Conservation (phyloP, 2,329 filamentous ascomycete species). For the Aspergillus fischeri region DNA sequence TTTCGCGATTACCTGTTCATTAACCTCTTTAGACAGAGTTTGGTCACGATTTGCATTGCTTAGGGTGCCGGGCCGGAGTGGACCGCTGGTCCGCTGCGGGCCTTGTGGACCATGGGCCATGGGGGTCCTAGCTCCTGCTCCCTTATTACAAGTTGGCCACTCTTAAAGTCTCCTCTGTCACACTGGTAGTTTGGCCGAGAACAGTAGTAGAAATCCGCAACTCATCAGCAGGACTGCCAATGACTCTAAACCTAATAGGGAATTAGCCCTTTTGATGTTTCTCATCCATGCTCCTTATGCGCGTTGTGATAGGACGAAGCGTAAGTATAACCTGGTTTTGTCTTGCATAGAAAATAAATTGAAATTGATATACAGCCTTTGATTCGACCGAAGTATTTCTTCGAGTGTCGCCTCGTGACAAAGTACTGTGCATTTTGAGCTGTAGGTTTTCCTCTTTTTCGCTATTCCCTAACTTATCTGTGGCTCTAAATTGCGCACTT, state of each 20-base stretch:
- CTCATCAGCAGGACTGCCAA: conserved; percentile 7
- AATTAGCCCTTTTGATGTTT: neutral
- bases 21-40: conserved; percentile 1
- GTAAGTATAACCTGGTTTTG: conserved; percentile 9
- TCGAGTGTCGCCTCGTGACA: conserved; percentile 17
- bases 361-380: conserved; percentile 11
- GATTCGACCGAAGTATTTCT: conserved; percentile 13
- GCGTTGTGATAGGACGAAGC: conserved; percentile 14
- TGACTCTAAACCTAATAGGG: conserved; percentile 1
- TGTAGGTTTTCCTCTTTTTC: neutral
- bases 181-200: too few species aligned
- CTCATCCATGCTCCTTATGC: conserved; percentile 11
- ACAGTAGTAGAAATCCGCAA: too few species aligned
- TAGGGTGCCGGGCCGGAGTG: conserved; percentile 24
- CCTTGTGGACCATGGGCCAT: conserved; percentile 20
- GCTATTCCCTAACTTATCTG: neutral
- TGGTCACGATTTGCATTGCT: conserved; percentile 20
- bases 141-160: neutral
- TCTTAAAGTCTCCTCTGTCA: neutral
- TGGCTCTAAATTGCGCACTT: neutral
- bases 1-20: conserved; percentile 1
- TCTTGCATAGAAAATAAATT: conserved; percentile 14
- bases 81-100: conserved; percentile 23
- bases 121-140: conserved; percentile 17
- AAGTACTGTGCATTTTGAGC: conserved; percentile 19